Percentiles rank a stretch among this genome's conserved stretches.
phyloP scores from a whole-genome alignment of 179 eudicot genomes.

The Heliamphora pulchella region DNA sequence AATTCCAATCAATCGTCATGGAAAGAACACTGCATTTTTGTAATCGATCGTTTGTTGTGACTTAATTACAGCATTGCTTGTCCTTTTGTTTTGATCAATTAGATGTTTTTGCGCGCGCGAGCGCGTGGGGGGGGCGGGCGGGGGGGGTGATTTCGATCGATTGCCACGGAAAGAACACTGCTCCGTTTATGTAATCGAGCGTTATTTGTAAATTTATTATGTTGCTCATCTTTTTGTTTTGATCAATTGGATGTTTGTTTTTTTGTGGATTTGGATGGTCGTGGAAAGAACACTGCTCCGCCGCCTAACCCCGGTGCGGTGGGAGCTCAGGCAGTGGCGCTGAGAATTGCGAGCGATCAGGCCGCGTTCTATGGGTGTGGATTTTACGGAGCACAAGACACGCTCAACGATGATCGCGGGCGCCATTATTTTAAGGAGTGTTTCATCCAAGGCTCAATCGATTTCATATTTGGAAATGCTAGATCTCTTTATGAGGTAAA shows the following conservation, averaged over 20 bases:
- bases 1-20: no score
- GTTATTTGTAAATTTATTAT: no score
- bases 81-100: no score
- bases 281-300: slow-evolving; percentile 67
- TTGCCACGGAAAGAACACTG: no score
- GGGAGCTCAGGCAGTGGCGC: slow-evolving; percentile 79
- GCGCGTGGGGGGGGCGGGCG: no score
- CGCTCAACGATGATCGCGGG: slow-evolving; percentile 65
- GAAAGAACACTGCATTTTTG: no score
- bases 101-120: no score
- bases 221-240: no score
- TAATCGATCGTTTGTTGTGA: no score
- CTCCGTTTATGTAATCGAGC: no score
- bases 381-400: slow-evolving; percentile 75
- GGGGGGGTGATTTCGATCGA: no score
- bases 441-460: slow-evolving; percentile 79
- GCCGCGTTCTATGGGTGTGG: slow-evolving; percentile 80
- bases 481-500: slow-evolving; percentile 71
- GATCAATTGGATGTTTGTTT: background rate
- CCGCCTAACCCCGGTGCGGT: slow-evolving; percentile 53
- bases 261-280: background rate
- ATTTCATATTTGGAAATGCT: slow-evolving; percentile 77
- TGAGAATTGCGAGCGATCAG: slow-evolving; percentile 51
- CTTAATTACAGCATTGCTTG: no score
- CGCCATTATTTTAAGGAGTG: slow-evolving; percentile 72